These are phyloP conservation scores for Gossypium laxum DNA, from an alignment of 441 rosid genomes.

Conservation along the genomic window DNA sequence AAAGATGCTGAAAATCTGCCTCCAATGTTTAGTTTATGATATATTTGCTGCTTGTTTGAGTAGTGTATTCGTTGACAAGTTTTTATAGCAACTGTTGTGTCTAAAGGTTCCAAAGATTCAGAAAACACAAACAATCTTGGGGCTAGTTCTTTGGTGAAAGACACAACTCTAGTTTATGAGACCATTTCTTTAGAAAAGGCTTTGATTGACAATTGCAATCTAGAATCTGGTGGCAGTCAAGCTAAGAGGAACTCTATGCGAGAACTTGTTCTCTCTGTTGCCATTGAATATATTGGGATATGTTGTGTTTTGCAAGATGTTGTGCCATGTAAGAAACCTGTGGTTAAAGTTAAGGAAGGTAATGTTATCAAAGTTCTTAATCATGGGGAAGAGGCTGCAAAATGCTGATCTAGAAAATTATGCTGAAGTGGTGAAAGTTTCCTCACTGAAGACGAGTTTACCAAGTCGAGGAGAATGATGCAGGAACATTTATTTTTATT, in stretches of 20 bases:
- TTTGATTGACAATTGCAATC: neutral
- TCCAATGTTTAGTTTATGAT: too few relatives aligned
- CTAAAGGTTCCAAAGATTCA: neutral
- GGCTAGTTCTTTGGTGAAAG: neutral
- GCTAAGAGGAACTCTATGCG: conserved; percentile 13
- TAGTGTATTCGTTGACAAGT: too few relatives aligned
- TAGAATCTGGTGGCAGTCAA: conserved; percentile 5
- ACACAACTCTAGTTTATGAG: neutral
- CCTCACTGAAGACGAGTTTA: too few relatives aligned
- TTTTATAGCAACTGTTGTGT: neutral
- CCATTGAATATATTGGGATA: conserved; percentile 9
- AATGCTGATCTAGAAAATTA: too few relatives aligned
- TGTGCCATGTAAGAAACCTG: neutral
- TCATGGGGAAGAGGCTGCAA: too few relatives aligned
- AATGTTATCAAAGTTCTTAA: too few relatives aligned
- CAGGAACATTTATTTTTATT: too few relatives aligned
- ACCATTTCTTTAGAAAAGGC: neutral
- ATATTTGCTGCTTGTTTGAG: too few relatives aligned
- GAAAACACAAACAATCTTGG: neutral
- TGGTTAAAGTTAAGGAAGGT: too few relatives aligned
- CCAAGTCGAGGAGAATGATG: too few relatives aligned
- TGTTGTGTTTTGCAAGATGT: conserved; percentile 15
- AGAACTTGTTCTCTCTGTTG: neutral
- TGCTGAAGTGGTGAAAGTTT: too few relatives aligned
- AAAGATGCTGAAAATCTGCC: too few relatives aligned